Evolutionary conservation across 306 rosid genomes (phyloP), one percentile per base, ranked within the genome.

Genomic region (Macrotyloma uniflorum): DNA sequence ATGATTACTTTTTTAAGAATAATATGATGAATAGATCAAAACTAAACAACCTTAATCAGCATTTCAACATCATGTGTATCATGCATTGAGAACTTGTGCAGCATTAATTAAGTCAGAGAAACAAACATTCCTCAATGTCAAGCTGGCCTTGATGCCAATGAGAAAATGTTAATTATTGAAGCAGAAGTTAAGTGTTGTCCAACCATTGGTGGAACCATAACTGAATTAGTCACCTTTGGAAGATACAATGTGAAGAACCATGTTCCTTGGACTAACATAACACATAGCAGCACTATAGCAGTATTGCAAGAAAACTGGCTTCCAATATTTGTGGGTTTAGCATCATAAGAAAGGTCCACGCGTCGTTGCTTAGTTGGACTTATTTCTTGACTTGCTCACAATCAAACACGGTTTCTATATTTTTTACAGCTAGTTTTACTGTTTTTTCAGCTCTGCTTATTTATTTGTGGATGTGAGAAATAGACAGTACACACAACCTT

Each of bases 361-460:
- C 97, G 95, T 90, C 80, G 63, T 88, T 92, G 89, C 89, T 83
- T 83, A 79, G 83, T 83, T 87, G 92, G 87, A 84, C 83, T 71
- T 70, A 6, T 70, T 75, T 81, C 75, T 82, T 87, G 70, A 53
- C 75, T 74, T 80, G 50, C 50, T 64, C 74, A 85, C 81, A n/a
- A 79, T 68, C 79, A 57, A 53, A 57, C 85, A 76, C 72, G 58
- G 59, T 80, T 70, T 59, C 77, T 30, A 22, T 32, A 32, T 50
- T 18, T 38, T 49, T 61, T 4, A 77, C 28, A 36, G n/a, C 14
- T 70, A 62, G 57, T 13, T 77, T 71, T 67, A 63, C 51, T 42
- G 63, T 53, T 76, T 64, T 69, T 7, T 38, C 9, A 38, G 43
- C 46, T 38, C 79, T 33, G 15, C 57, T 63, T 53, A 18, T 33